Conservation (phyloP, 345 rosid genomes). For the Durio zibethinus region DNA sequence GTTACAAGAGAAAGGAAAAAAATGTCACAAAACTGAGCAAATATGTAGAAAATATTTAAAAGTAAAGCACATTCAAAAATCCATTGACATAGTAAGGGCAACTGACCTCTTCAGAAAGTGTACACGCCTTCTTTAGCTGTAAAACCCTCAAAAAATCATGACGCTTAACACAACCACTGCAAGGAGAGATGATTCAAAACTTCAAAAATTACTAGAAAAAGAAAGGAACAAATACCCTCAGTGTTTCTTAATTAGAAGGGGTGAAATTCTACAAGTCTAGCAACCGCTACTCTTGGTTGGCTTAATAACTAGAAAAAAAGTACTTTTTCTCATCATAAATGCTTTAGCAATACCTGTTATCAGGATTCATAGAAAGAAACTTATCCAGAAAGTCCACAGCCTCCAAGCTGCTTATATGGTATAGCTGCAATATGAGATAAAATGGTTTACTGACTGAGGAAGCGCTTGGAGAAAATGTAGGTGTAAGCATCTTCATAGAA, state of each 20-base stretch:
- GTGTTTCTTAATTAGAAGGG: not conserved
- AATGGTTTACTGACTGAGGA: constrained; percentile 15
- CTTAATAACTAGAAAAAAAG: constrained; percentile 1
- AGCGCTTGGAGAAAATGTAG: not conserved
- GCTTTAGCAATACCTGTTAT: constrained; percentile 51
- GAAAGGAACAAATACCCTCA: constrained; percentile 3
- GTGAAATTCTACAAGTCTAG: not conserved
- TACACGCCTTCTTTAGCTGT: constrained; percentile 55
- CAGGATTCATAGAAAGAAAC: constrained; percentile 85
- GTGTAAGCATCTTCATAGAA: not conserved
- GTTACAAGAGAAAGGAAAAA: not conserved
- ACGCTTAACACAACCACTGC: constrained; percentile 74
- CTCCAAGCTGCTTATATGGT: constrained; percentile 70
- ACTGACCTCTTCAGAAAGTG: constrained; percentile 67
- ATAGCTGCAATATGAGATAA: constrained; percentile 49
- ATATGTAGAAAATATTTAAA: not conserved
- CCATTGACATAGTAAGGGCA: not conserved
- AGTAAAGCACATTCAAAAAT: not conserved
- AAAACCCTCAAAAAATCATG: constrained; percentile 56
- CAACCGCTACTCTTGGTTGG: not conserved
- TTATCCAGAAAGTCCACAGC: constrained; percentile 73
- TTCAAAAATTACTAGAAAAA: not conserved
- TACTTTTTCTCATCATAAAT: constrained; percentile 2
- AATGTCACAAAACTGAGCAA: not conserved
- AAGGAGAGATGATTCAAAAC: constrained; percentile 16